Evolutionary conservation across 2,329 filamentous ascomycete species (phyloP).

Genomic region (Teratosphaeria pseudoeucalypti): DNA sequence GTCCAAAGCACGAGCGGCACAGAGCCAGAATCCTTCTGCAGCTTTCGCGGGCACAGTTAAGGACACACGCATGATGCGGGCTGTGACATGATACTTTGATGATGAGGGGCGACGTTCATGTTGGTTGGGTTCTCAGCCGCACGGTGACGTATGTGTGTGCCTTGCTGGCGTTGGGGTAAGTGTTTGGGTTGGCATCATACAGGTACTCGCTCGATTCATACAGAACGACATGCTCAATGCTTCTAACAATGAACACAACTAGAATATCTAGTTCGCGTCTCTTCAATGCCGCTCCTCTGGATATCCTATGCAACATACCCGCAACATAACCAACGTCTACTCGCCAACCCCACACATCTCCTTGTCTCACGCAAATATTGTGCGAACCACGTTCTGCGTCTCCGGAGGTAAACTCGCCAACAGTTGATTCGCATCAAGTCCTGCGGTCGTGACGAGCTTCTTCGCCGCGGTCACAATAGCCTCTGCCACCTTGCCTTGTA

Average conservation of each 20-base stretch:
- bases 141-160: not conserved
- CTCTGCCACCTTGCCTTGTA: constrained; percentile 72
- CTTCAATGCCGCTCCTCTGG: not conserved
- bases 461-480: constrained; percentile 72
- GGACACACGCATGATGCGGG: not conserved
- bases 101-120: not conserved
- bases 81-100: not conserved
- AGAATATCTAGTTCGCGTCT: not conserved
- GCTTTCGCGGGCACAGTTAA: not conserved
- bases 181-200: not conserved
- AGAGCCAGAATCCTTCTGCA: not conserved
- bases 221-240: not conserved
- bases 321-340: not conserved
- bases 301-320: not conserved
- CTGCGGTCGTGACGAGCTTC: constrained; percentile 60
- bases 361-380: constrained; percentile 20
- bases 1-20: not conserved
- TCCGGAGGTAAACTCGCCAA: constrained; percentile 67
- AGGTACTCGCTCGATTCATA: too few relatives aligned
- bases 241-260: not conserved
- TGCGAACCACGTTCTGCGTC: constrained; percentile 53
- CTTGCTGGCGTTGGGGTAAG: not conserved
- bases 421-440: constrained; percentile 64
- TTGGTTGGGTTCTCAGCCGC: not conserved
- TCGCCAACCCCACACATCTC: not conserved